A percentile compares a stretch with the other conserved stretches of the same genome.
Conservation (phyloP, 495 filamentous ascomycete species). For the Hypomontagnella monticulosa region DNA sequence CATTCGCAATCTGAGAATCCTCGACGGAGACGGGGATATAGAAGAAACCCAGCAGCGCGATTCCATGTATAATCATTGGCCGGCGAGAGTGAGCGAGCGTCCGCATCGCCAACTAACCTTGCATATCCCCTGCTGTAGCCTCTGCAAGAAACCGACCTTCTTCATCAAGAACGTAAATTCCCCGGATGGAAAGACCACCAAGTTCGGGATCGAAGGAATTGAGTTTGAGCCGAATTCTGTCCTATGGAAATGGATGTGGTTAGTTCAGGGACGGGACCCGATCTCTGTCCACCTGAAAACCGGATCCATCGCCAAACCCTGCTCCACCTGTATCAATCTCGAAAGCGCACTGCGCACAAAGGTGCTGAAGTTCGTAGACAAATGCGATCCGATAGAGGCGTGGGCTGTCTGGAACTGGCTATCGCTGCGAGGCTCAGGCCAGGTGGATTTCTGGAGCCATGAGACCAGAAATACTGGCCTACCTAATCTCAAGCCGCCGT, state of each 20-base stretch:
- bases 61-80: neutral
- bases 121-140: constrained; percentile 18
- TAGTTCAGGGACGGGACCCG: neutral
- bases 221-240: constrained; percentile 11
- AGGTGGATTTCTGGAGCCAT: constrained; percentile 18
- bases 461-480: constrained; percentile 3
- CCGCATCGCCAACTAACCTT: constrained; percentile 18
- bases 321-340: constrained; percentile 11
- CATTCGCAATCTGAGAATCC: too few relatives aligned
- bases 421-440: neutral
- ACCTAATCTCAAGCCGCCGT: neutral
- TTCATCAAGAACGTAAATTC: neutral
- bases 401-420: constrained; percentile 31
- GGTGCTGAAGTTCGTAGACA: neutral
- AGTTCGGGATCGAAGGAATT: neutral
- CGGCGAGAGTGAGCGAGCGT: constrained; percentile 18
- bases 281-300: constrained; percentile 1
- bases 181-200: neutral
- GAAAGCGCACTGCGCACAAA: constrained; percentile 5
- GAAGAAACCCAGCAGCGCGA: neutral
- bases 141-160: constrained; percentile 20
- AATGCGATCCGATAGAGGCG: constrained; percentile 1
- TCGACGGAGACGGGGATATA: too few relatives aligned
- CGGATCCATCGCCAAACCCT: constrained; percentile 23
- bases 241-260: constrained; percentile 20